Evolutionary conservation across 2,329 filamentous ascomycete species (phyloP), one percentile per base, ranked within the genome.

Genomic region (Ophiostoma angusticollis): DNA sequence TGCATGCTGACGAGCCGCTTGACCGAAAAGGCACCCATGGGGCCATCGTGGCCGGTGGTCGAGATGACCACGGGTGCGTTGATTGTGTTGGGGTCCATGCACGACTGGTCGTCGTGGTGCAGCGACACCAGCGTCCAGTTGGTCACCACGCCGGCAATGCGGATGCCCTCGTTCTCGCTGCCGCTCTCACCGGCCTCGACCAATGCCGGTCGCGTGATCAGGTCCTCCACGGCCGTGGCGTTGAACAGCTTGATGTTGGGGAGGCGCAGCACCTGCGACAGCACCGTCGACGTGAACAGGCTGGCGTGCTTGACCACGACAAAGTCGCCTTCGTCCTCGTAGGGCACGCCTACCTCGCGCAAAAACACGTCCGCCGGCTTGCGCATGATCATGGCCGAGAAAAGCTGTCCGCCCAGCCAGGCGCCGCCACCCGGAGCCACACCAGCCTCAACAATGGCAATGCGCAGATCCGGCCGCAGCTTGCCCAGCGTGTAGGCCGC

Each of bases 41-140:
- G 86, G 0, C 74, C 87, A 49, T 95, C 86, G 53, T 95, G 86
- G 36, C 86, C 87, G 0, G 86, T 94, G 18, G 86, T 94, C 42
- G 79, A 85, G 64, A 95, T 82, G 54, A 94, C 68, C 43, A 94
- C 61, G 1, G 86, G 85, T 0, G 85, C 84, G 56, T 93, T 94
- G 72, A 94, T 93, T 53, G 86, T 94, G 74, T 91, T 93, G 50
- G 86, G 86, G 59, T 94, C 87, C 86, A 94, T 93, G 79, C 86
- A 94, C 45, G 76, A 83, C 65, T 93, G 85, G 58, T 89, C 82
- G 56, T 86, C 81, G 60, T 87, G 82, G 60, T 87, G 80, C 69
- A 89, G 82, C 31, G 79, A 75, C 35, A 94, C 86, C 19, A 94
- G 72, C 1, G 86, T 94, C 86, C 86, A 95, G 72, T 95, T 95